Conservation (phyloP, 306 rosid genomes). For the Vicia faba region DNA sequence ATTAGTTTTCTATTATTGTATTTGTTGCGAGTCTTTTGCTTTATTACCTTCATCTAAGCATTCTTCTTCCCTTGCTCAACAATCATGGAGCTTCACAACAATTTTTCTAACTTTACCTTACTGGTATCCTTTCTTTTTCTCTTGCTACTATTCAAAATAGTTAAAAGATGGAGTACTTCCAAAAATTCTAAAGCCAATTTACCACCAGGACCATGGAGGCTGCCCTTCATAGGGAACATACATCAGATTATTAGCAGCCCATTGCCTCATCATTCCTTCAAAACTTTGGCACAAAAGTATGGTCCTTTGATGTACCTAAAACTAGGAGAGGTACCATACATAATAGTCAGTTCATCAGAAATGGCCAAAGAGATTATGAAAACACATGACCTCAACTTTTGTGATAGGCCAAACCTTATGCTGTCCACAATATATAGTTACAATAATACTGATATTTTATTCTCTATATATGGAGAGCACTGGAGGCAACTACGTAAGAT, state of each 20-base stretch:
- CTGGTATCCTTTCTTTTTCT: background rate
- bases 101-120: background rate
- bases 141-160: background rate
- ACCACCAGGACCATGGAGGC: constrained; percentile 37
- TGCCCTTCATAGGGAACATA: constrained; percentile 38
- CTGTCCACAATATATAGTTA: too few relatives aligned
- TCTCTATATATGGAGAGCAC: too few relatives aligned
- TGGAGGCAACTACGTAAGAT: too few relatives aligned
- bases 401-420: too few relatives aligned
- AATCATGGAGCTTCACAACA: constrained; percentile 22
- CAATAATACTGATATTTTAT: too few relatives aligned
- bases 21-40: too few relatives aligned
- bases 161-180: background rate
- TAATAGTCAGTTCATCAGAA: background rate
- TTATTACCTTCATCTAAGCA: too few relatives aligned
- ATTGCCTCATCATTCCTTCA: background rate
- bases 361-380: too few relatives aligned
- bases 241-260: background rate
- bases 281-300: constrained; percentile 23
- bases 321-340: constrained; percentile 33
- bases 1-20: too few relatives aligned
- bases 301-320: constrained; percentile 35
- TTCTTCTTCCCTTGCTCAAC: background rate
- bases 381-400: too few relatives aligned
- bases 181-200: background rate